phyloP scores from a whole-genome alignment of 2,329 filamentous ascomycete genomes.

The Diaporthe eres region DNA sequence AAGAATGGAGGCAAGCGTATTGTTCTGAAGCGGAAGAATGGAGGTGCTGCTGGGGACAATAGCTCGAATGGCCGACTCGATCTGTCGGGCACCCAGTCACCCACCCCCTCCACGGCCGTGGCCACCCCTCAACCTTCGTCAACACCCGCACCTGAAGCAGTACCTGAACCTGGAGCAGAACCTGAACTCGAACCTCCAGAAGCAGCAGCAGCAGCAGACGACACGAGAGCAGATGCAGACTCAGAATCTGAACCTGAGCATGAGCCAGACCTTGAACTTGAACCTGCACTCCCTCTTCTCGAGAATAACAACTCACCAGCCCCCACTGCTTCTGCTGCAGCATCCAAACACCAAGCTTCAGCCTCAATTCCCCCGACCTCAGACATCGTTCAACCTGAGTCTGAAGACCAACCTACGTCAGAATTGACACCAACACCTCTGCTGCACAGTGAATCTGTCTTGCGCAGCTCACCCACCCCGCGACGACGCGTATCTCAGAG shows the following conservation, averaged over 20 bases:
- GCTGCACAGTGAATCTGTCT: conserved; percentile 5
- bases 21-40: conserved; percentile 43
- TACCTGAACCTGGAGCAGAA: background rate
- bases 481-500: conserved; percentile 17
- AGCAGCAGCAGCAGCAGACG: conserved; percentile 15
- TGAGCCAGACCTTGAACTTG: conserved; percentile 5
- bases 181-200: background rate
- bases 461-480: conserved; percentile 23
- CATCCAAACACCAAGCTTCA: conserved; percentile 18
- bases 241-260: conserved; percentile 6
- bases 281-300: conserved; percentile 11
- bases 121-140: conserved; percentile 38
- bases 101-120: conserved; percentile 40
- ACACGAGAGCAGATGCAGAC: conserved; percentile 19
- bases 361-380: conserved; percentile 14
- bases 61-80: conserved; percentile 23
- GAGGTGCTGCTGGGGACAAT: conserved; percentile 39
- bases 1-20: conserved; percentile 52
- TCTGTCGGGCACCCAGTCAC: conserved; percentile 38
- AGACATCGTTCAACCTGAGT: conserved; percentile 25
- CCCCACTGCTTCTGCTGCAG: conserved; percentile 18
- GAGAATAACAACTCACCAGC: conserved; percentile 7
- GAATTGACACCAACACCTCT: conserved; percentile 25
- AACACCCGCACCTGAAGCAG: conserved; percentile 32
- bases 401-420: conserved; percentile 19